These are phyloP conservation scores for Torulaspora quercuum DNA, from an alignment of 805 yeast species.

Conservation along the genomic window DNA sequence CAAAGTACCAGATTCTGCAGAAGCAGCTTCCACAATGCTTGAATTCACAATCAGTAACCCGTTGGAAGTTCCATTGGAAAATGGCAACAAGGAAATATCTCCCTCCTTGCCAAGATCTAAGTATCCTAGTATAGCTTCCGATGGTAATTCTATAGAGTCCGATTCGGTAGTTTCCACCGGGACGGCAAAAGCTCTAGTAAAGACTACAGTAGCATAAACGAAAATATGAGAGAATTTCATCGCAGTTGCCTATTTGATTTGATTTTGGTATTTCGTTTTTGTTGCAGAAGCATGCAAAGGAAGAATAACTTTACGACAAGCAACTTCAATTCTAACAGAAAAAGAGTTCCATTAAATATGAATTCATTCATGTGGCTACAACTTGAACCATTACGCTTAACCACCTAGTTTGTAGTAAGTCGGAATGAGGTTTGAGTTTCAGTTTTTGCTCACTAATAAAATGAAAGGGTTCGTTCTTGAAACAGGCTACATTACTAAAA, in stretches of 20 bases:
- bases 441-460: too few species aligned
- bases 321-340: too few species aligned
- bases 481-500: background rate
- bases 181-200: slow-evolving; percentile 12
- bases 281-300: too few species aligned
- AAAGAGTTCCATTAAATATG: too few species aligned
- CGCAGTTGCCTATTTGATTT: too few species aligned
- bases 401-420: too few species aligned
- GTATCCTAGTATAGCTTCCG: slow-evolving; percentile 34
- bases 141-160: slow-evolving; percentile 23
- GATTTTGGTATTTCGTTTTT: too few species aligned
- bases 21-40: slow-evolving; percentile 30
- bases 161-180: slow-evolving; percentile 24
- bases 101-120: slow-evolving; percentile 29
- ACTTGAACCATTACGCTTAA: too few species aligned
- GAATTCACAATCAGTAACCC: slow-evolving; percentile 35
- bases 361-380: too few species aligned
- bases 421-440: too few species aligned
- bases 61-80: slow-evolving; percentile 28
- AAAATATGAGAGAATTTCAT: slow-evolving; percentile 14
- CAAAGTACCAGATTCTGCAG: slow-evolving; percentile 12
- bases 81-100: slow-evolving; percentile 32
- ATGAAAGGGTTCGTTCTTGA: too few species aligned
- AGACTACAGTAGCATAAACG: slow-evolving; percentile 4
- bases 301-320: too few species aligned